Conservation (phyloP, 192 early-diverging fungal species). For the Linnemannia exigua region DNA sequence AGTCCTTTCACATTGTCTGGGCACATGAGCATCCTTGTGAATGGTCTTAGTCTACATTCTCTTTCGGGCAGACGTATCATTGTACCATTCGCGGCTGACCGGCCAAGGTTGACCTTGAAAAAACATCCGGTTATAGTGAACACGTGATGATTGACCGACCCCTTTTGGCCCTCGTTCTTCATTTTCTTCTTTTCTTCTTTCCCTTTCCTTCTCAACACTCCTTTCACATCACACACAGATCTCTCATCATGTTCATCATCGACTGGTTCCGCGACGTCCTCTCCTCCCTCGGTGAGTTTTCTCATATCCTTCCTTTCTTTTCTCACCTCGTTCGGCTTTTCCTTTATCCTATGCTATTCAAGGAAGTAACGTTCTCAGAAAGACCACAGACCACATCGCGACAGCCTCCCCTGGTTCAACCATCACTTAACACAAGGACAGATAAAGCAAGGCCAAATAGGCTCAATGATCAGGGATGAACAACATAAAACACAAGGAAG, state of each 20-base stretch:
- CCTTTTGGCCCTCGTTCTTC: neutral
- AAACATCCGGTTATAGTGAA: neutral
- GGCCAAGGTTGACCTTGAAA: neutral
- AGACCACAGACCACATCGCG: neutral
- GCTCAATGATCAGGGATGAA: neutral
- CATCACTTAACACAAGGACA: neutral
- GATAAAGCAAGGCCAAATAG: neutral
- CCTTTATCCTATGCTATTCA: neutral
- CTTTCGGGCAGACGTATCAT: too few species aligned
- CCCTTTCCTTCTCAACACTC: neutral
- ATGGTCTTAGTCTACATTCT: neutral
- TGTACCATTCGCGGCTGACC: neutral
- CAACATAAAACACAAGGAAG: neutral
- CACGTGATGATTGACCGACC: neutral
- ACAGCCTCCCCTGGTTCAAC: neutral
- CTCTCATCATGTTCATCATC: constrained; percentile 89
- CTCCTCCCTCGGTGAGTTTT: constrained; percentile 84
- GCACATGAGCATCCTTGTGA: neutral
- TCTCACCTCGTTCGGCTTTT: neutral
- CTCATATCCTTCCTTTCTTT: neutral
- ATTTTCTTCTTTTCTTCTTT: neutral
- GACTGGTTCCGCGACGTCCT: constrained; percentile 99
- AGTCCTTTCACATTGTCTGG: neutral
- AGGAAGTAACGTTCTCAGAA: too few species aligned
- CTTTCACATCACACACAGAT: neutral